phyloP scores from a whole-genome alignment of 2,329 filamentous ascomycete species.

The Xylariaceae sp. region DNA sequence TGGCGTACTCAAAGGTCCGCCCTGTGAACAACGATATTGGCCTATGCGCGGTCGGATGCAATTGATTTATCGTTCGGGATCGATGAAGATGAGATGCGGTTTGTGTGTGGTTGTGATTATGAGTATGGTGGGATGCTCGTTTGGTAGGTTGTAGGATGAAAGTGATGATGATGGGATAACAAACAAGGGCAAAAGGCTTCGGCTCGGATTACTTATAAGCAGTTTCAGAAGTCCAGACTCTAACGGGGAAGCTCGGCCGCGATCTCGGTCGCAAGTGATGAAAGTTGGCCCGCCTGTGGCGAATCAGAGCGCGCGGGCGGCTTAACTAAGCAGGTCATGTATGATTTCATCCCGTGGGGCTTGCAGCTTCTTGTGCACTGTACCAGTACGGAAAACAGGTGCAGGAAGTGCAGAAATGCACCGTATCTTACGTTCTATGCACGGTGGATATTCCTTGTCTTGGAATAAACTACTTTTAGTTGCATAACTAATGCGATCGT shows the following conservation, averaged over 20 bases:
- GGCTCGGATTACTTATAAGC: neutral
- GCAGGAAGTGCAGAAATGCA: neutral
- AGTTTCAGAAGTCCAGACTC: neutral
- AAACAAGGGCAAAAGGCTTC: neutral
- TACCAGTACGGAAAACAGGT: neutral
- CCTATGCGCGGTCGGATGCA: neutral
- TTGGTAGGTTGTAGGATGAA: conserved; percentile 1
- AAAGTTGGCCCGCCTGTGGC: conserved; percentile 21
- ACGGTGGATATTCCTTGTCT: too few relatives aligned
- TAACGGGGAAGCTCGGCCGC: conserved; percentile 14
- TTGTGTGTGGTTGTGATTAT: neutral
- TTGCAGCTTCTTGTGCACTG: conserved; percentile 25
- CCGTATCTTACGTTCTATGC: neutral
- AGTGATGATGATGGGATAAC: conserved; percentile 4
- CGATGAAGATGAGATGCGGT: neutral
- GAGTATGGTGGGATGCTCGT: neutral
- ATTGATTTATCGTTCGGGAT: conserved; percentile 2
- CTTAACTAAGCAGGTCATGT: neutral
- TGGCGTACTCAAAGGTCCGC: neutral
- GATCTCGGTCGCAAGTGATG: conserved; percentile 32
- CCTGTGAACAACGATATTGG: neutral
- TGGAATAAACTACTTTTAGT: neutral
- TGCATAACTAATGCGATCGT: neutral
- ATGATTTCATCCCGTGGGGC: conserved; percentile 30
- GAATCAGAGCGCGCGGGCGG: conserved; percentile 28